Percentiles rank a stretch among this genome's conserved stretches.
Evolutionary conservation across 192 early-diverging fungal species (phyloP).

Genomic region (Coemansia sp.): DNA sequence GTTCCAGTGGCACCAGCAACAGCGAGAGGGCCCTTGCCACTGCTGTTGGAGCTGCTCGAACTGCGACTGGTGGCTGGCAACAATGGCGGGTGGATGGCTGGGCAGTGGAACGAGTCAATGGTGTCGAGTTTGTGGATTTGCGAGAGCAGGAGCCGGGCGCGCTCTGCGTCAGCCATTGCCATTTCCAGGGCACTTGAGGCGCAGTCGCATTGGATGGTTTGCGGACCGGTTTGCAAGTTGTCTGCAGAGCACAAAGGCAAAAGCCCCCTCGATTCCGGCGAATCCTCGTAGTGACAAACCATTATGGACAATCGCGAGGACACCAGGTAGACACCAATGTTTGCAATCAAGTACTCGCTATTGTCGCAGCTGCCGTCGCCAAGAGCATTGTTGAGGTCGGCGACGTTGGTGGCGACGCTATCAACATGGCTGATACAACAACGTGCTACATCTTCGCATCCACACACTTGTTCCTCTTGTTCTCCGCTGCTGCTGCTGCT

Average conservation of each 20-base stretch:
- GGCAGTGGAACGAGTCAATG: constrained; percentile 12
- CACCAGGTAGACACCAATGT: constrained; percentile 49
- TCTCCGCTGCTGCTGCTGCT: constrained; percentile 1
- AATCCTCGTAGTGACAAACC: constrained; percentile 49
- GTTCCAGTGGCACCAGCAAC: not conserved
- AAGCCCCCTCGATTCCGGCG: constrained; percentile 11
- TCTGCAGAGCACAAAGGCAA: constrained; percentile 8
- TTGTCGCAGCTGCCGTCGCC: constrained; percentile 3
- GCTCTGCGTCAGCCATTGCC: constrained; percentile 27
- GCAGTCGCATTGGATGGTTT: constrained; percentile 35
- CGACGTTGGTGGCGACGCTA: not conserved
- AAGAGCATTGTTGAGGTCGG: not conserved
- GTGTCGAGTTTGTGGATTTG: constrained; percentile 44
- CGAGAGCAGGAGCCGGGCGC: constrained; percentile 26
- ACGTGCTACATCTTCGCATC: not conserved
- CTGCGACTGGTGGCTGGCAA: constrained; percentile 2
- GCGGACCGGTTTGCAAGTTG: not conserved
- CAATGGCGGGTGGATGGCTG: constrained; percentile 2
- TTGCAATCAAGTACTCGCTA: constrained; percentile 47
- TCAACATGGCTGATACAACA: not conserved
- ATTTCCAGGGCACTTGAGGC: constrained; percentile 24
- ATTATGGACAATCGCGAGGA: constrained; percentile 40
- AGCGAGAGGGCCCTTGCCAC: constrained; percentile 5
- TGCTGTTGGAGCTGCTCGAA: constrained; percentile 10
- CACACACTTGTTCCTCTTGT: not conserved